A percentile compares a stretch with the other conserved stretches of the same genome.
These are phyloP conservation scores for Lasiosphaeria hispida DNA, from an alignment of 495 filamentous ascomycete genomes.

Conservation along the genomic window DNA sequence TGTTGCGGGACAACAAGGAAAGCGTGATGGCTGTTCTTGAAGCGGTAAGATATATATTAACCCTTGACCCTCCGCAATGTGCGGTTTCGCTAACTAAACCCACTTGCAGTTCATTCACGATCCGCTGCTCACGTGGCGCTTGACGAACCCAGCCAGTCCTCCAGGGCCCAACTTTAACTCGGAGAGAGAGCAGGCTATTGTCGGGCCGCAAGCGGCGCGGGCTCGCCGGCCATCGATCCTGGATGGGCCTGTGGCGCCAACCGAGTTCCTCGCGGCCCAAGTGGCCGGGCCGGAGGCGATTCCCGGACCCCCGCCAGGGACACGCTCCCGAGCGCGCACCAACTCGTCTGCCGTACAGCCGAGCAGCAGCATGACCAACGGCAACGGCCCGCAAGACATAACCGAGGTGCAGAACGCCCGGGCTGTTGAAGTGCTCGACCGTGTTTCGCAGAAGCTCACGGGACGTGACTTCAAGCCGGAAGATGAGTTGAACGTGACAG, in stretches of 20 bases:
- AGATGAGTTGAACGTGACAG: conserved; percentile 80
- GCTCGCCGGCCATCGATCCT: conserved; percentile 69
- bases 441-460: conserved; percentile 93
- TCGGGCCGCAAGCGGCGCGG: conserved; percentile 40
- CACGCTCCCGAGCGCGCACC: conserved; percentile 51
- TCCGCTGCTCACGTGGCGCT: conserved; percentile 93
- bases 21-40: conserved; percentile 97
- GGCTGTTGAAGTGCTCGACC: conserved; percentile 84
- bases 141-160: conserved; percentile 81
- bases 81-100: conserved; percentile 18
- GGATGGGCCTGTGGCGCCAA: conserved; percentile 55
- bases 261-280: conserved; percentile 48
- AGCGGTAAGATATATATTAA: conserved; percentile 68
- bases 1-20: conserved; percentile 94
- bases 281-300: conserved; percentile 37
- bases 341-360: conserved; percentile 44
- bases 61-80: background rate
- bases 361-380: conserved; percentile 37
- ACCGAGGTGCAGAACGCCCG: conserved; percentile 87
- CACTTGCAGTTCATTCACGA: conserved; percentile 85
- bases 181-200: conserved; percentile 59
- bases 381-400: conserved; percentile 38
- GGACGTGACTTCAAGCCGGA: conserved; percentile 62
- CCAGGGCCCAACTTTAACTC: conserved; percentile 73
- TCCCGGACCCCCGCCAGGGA: conserved; percentile 50